A percentile compares a stretch with the other conserved stretches of the same genome.
These are phyloP conservation scores for Trichoderma arundinaceum DNA, from an alignment of 2,329 filamentous ascomycete species.

Conservation along the genomic window DNA sequence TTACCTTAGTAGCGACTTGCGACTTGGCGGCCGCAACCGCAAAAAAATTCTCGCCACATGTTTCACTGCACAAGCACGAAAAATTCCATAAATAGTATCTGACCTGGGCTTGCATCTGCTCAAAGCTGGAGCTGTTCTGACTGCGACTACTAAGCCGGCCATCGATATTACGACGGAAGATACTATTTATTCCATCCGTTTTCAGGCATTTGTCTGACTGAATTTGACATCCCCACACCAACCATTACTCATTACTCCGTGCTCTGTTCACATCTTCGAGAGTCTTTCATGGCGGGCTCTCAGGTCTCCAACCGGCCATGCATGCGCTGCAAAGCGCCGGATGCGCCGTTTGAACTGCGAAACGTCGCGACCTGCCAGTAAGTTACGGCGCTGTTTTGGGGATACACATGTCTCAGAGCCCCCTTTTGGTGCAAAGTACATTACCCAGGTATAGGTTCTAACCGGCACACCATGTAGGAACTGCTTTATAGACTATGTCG, in stretches of 20 bases:
- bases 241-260: neutral
- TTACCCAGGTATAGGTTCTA: too few relatives aligned
- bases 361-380: slow-evolving; percentile 45
- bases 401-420: neutral
- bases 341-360: slow-evolving; percentile 42
- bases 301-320: slow-evolving; percentile 34
- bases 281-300: slow-evolving; percentile 28
- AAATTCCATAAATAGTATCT: too few relatives aligned
- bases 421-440: neutral
- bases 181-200: too few relatives aligned
- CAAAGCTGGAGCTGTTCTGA: too few relatives aligned
- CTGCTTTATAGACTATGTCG: slow-evolving; percentile 80
- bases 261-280: neutral
- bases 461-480: slow-evolving; percentile 37
- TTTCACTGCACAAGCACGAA: neutral
- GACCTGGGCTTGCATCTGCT: too few relatives aligned
- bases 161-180: too few relatives aligned
- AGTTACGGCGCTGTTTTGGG: slow-evolving; percentile 9
- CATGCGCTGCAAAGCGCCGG: slow-evolving; percentile 43
- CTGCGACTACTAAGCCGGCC: too few relatives aligned
- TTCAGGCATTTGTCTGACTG: too few relatives aligned
- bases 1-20: slow-evolving; percentile 8
- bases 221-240: too few relatives aligned
- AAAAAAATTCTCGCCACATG: slow-evolving; percentile 25
- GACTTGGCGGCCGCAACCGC: neutral